Evolutionary conservation across 345 rosid species (phyloP), one percentile per base, ranked within the genome.

Genomic region (Syzygium oleosum): DNA sequence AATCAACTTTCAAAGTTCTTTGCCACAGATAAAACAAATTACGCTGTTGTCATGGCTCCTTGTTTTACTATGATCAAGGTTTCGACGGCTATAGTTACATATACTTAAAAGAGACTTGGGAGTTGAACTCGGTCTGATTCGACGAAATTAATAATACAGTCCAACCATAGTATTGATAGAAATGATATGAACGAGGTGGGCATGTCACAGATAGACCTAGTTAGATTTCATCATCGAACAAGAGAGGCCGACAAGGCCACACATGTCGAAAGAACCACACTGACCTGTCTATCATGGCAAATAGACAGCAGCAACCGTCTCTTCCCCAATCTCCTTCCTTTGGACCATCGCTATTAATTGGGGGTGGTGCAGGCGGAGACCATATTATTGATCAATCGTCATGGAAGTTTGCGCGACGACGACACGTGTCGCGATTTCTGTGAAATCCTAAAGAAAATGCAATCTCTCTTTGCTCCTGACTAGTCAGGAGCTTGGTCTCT

Each of bases 11-110:
- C 9, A n/a, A n/a, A 61, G 19, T n/a, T 3, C 7, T 13, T 61
- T 0, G 5, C n/a, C 0, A 1, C 9, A 61, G 4, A n/a, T 12
- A 13, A 61, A 61, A 61, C 1, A 3, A 0, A 73, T 73, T 38
- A 73, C 4, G 0, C 7, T 12, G 15, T 38, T 4, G 8, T 73
- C 14, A 38, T 0, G 6, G 13, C 80, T 38, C 25, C 14, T 19
- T 38, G 25, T 38, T 38, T 38, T 19, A 9, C 80, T 19, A 73
- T 73, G 49, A 34, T 73, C 21, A 34, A 34, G 14, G 5, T 34
- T 38, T 19, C 0, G 27, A 38, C 8, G 27, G 49, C 83, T 38
- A 73, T 22, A 19, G 3, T 34, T 9, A 38, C 49, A 38, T 73
- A 43, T 61, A 34, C 83, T 38, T 73, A 41, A 73, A 73, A 15